Percentiles rank a stretch among this genome's conserved stretches.
phyloP scores from a whole-genome alignment of 2,329 filamentous ascomycete species.

The Hypoxylon rubiginosum region DNA sequence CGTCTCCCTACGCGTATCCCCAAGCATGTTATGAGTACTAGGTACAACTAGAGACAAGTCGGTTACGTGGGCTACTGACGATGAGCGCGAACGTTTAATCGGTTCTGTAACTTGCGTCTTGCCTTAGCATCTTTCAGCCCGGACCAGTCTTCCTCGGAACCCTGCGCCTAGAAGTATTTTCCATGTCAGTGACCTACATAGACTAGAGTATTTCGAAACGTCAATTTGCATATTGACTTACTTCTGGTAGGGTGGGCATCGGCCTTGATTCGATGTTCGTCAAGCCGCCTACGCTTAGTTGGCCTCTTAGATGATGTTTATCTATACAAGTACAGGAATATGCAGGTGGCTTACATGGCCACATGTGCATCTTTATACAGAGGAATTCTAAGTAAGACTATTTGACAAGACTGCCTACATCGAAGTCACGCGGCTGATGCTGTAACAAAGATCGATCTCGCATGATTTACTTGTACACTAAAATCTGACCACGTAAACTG shows the following conservation, averaged over 20 bases:
- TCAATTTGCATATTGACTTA: conserved; percentile 10
- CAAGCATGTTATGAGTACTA: conserved; percentile 10
- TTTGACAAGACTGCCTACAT: background rate
- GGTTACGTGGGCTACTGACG: conserved; percentile 29
- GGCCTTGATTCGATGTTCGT: background rate
- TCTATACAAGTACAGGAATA: background rate
- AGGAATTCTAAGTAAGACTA: background rate
- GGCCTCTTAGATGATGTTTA: background rate
- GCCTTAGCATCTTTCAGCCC: conserved; percentile 40
- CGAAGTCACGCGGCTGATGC: background rate
- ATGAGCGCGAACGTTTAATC: conserved; percentile 42
- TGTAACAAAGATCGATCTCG: conserved; percentile 8
- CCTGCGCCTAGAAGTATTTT: conserved; percentile 20
- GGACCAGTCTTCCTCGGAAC: conserved; percentile 42
- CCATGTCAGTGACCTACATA: conserved; percentile 10
- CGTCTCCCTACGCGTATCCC: conserved; percentile 27
- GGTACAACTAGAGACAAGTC: background rate
- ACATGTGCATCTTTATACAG: background rate
- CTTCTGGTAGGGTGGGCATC: conserved; percentile 32
- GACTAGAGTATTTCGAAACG: background rate
- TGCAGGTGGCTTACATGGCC: conserved; percentile 7
- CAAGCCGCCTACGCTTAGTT: background rate
- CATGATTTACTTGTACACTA: background rate
- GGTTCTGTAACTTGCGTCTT: conserved; percentile 41
- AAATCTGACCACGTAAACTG: background rate